Percentiles rank a stretch among this genome's conserved stretches.
phyloP scores from a whole-genome alignment of 768 basidiomycete genomes.

The Tylopilus cervinicoccineus region DNA sequence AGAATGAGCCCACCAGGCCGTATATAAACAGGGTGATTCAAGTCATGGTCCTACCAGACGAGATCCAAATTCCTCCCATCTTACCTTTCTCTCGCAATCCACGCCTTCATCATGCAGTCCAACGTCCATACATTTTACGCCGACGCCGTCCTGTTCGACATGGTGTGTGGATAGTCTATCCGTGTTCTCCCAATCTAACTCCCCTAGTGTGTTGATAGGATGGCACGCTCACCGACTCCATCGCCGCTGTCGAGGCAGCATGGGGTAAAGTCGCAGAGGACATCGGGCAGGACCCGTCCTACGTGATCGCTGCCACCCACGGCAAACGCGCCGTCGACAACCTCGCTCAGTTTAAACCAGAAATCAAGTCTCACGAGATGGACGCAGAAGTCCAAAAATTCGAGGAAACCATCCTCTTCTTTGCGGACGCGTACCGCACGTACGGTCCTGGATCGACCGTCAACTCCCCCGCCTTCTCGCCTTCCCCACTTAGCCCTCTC shows the following conservation, averaged over 20 bases:
- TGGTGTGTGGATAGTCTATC: conserved; percentile 39
- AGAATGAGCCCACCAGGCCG: background rate
- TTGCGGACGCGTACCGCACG: conserved; percentile 53
- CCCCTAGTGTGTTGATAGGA: conserved; percentile 39
- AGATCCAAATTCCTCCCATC: conserved; percentile 5
- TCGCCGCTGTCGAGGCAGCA: conserved; percentile 69
- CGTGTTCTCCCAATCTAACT: conserved; percentile 21
- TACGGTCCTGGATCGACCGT: conserved; percentile 38
- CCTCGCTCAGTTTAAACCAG: conserved; percentile 56
- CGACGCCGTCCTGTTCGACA: conserved; percentile 65
- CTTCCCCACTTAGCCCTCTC: conserved; percentile 15
- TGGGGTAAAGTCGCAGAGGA: conserved; percentile 71
- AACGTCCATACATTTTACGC: conserved; percentile 40
- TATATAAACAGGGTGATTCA: conserved; percentile 26
- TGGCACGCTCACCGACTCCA: conserved; percentile 72
- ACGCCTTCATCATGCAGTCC: conserved; percentile 16
- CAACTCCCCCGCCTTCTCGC: conserved; percentile 18
- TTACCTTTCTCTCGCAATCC: background rate
- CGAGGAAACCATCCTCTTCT: conserved; percentile 62
- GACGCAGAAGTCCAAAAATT: conserved; percentile 56
- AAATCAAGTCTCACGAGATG: conserved; percentile 52
- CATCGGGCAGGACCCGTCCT: conserved; percentile 61
- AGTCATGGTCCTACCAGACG: conserved; percentile 7
- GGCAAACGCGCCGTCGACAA: conserved; percentile 78
- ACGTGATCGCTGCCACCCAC: conserved; percentile 73